These are phyloP conservation scores for Aspergillus caelatus DNA, from an alignment of 2,329 filamentous ascomycete species.

Conservation along the genomic window DNA sequence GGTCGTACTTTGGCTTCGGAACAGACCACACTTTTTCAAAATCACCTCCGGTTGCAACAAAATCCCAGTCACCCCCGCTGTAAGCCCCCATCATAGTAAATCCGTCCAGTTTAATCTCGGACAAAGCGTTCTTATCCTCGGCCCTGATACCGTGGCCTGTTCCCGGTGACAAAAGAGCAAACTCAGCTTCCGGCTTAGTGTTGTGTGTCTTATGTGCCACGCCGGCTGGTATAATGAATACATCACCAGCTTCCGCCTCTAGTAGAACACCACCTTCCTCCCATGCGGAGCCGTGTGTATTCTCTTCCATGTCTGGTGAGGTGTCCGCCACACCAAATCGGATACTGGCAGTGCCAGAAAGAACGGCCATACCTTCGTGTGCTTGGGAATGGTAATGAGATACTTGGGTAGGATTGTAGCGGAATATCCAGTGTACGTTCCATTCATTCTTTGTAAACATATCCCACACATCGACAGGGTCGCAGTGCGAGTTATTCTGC, in stretches of 20 bases:
- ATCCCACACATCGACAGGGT: not conserved
- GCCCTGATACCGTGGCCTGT: not conserved
- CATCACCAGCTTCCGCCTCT: not conserved
- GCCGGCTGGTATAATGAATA: not conserved
- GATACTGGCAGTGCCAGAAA: not conserved
- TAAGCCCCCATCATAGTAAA: not conserved
- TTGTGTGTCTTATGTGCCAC: not conserved
- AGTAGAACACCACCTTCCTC: not conserved
- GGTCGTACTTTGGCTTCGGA: not conserved
- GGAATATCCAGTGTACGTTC: not conserved
- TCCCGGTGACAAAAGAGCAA: not conserved
- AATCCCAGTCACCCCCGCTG: not conserved
- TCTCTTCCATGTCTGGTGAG: not conserved
- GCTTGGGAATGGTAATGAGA: not conserved
- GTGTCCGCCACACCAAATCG: not conserved
- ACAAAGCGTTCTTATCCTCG: not conserved
- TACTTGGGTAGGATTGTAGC: not conserved
- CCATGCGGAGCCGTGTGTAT: not conserved
- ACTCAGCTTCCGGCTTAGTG: not conserved
- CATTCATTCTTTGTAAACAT: not conserved
- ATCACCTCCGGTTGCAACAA: not conserved
- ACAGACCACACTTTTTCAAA: not conserved
- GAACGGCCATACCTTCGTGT: not conserved
- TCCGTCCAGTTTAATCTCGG: not conserved
- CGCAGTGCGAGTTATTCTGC: not conserved